Conservation (phyloP, 805 yeast genomes). For the Blastobotrys mokoenaii region DNA sequence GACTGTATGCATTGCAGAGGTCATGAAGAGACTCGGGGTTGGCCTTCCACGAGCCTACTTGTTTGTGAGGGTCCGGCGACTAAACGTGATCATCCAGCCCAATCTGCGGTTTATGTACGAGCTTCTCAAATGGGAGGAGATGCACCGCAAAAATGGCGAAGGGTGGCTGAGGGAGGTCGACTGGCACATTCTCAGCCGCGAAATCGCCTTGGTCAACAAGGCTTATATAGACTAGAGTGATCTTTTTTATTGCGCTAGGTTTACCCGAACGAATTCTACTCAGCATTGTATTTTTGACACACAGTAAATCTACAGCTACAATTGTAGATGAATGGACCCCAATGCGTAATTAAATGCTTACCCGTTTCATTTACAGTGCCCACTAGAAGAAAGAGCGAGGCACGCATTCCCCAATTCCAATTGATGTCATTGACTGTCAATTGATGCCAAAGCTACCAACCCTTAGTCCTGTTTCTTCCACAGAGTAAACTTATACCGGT, state of each 20-base stretch:
- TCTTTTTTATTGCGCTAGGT: too few species aligned
- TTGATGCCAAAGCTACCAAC: too few species aligned
- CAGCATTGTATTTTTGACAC: too few species aligned
- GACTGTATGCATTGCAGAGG: conserved; percentile 91
- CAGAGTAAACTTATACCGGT: conserved; percentile 50
- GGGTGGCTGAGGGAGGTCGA: conserved; percentile 55
- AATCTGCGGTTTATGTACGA: conserved; percentile 88
- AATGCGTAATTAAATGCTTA: too few species aligned
- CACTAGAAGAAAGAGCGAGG: too few species aligned
- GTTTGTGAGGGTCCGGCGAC: conserved; percentile 79
- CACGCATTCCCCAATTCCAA: too few species aligned
- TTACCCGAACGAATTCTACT: too few species aligned
- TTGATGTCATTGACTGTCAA: too few species aligned
- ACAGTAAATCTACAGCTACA: too few species aligned
- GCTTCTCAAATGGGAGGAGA: conserved; percentile 61
- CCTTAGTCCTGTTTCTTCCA: conserved; percentile 35
- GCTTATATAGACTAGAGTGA: conserved; percentile 39
- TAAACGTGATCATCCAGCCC: conserved; percentile 92
- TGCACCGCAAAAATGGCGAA: conserved; percentile 20
- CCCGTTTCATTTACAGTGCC: too few species aligned
- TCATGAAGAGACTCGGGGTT: conserved; percentile 65
- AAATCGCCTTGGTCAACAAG: conserved; percentile 67
- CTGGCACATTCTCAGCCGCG: conserved; percentile 82
- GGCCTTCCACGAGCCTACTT: conserved; percentile 73
- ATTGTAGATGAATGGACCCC: too few species aligned